Evolutionary conservation across 257 asterid genomes (phyloP), one percentile per base, ranked within the genome.

Genomic region (Plectranthus barbatus): DNA sequence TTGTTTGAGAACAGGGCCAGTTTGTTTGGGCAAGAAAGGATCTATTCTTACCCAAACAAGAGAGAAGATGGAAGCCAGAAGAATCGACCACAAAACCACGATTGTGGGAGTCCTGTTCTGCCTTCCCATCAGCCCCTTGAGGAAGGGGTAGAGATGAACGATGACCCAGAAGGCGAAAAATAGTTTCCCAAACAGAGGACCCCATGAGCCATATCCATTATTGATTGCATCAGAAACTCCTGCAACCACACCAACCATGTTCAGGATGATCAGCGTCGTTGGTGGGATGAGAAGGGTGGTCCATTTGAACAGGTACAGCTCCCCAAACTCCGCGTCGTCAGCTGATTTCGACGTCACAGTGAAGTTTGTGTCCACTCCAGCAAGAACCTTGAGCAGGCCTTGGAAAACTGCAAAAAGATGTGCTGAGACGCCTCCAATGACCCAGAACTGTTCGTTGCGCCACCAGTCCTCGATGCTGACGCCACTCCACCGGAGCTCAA

Each of bases 241-340:
- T 45, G 95, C 95, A 41, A 87, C 94, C 49, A 87, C 86, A 34
- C 95, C 95, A 5, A 84, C 94, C 73, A 87, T 84, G 55, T 84
- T 87, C 63, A 87, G 59, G 80, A 87, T 87, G 69, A 87, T 83
- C 65, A 84, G 39, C 44, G 94, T 84, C 7, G 94, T 87, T 29
- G 95, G 95, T 33, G 95, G 94, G 71, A 87, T 87, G 72, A 87
- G 94, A 73, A 87, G 88, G 46, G 94, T 87, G 18, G 95, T 87
- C 95, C 95, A 87, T 72, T 87, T 87, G 84, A 87, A 87, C 51
- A 68, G 67, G 61, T 68, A 68, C 12, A 68, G 67, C 60, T 68
- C 73, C 37, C 73, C 93, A 67, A 83, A 87, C 68, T 84, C 95
- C 0, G 84, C 7, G 37, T 83, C 95, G 0, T 85, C 94, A 11